Evolutionary conservation across 495 filamentous ascomycete species (phyloP).

Genomic region (Neurospora hispaniola): DNA sequence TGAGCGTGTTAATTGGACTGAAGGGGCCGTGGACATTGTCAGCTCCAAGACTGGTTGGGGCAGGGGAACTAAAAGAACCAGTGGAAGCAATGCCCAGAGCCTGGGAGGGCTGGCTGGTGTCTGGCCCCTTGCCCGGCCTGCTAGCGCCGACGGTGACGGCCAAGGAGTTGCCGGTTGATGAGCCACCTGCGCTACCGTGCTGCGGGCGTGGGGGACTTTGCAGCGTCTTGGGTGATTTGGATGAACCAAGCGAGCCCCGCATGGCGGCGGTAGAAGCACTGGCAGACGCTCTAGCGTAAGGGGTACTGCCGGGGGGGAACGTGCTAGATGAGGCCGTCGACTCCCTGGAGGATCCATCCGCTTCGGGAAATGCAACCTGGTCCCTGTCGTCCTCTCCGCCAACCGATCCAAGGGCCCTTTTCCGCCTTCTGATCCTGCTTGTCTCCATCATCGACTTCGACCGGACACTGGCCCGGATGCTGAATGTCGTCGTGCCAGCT

Average conservation of each 20-base stretch:
- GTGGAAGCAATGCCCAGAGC: background rate
- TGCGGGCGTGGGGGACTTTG: conserved; percentile 18
- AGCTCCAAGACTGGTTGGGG: background rate
- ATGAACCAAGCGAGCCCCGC: conserved; percentile 15
- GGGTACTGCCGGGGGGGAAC: background rate
- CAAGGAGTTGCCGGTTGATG: background rate
- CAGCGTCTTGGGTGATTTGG: conserved; percentile 12
- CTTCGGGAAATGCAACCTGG: conserved; percentile 12
- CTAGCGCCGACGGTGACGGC: background rate
- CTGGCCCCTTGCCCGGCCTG: background rate
- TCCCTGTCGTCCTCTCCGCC: conserved; percentile 7
- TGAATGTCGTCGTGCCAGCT: conserved; percentile 26
- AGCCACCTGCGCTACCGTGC: background rate
- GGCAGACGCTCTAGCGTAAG: background rate
- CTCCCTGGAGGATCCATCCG: conserved; percentile 3
- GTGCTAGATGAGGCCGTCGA: background rate
- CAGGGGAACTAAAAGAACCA: background rate
- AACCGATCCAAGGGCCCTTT: conserved; percentile 17
- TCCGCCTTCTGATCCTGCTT: conserved; percentile 18
- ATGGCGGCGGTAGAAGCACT: background rate
- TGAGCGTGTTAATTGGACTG: conserved; percentile 38
- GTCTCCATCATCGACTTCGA: conserved; percentile 9
- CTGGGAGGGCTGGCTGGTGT: background rate
- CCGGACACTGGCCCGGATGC: conserved; percentile 20
- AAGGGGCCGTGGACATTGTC: conserved; percentile 11